Conservation (phyloP, 768 basidiomycete genomes). For the Pulveroboletus frians region DNA sequence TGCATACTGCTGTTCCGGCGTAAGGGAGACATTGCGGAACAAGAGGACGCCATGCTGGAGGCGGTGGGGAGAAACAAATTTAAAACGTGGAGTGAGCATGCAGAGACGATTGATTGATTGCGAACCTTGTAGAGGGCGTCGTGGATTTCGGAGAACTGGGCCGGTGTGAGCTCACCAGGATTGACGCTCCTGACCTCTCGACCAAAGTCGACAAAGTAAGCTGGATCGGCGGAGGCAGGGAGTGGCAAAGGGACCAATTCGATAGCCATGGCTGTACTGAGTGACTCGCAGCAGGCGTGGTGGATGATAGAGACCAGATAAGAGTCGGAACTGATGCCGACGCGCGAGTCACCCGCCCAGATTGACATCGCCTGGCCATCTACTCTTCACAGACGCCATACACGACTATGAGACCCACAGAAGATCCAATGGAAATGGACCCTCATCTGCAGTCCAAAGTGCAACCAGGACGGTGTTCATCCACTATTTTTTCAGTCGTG, state of each 20-base stretch:
- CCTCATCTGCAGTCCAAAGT: slow-evolving; percentile 7
- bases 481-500: too few species aligned
- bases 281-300: background rate
- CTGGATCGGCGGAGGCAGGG: slow-evolving; percentile 64
- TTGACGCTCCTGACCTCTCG: slow-evolving; percentile 69
- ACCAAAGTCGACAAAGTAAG: slow-evolving; percentile 68
- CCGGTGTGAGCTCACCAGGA: slow-evolving; percentile 55
- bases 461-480: background rate
- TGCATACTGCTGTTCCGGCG: slow-evolving; percentile 80
- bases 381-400: background rate
- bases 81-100: background rate
- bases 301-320: background rate
- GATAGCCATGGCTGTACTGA: slow-evolving; percentile 50
- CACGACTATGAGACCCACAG: background rate
- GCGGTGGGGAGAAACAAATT: background rate
- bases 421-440: slow-evolving; percentile 3
- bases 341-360: too few species aligned
- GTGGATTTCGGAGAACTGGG: slow-evolving; percentile 62
- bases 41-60: slow-evolving; percentile 67
- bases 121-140: slow-evolving; percentile 72
- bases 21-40: slow-evolving; percentile 63
- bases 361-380: background rate
- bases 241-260: slow-evolving; percentile 61
- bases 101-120: background rate
- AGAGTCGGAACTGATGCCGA: background rate